Conservation (phyloP, 1,284 basidiomycete genomes). For the Polyporus tsugae region DNA sequence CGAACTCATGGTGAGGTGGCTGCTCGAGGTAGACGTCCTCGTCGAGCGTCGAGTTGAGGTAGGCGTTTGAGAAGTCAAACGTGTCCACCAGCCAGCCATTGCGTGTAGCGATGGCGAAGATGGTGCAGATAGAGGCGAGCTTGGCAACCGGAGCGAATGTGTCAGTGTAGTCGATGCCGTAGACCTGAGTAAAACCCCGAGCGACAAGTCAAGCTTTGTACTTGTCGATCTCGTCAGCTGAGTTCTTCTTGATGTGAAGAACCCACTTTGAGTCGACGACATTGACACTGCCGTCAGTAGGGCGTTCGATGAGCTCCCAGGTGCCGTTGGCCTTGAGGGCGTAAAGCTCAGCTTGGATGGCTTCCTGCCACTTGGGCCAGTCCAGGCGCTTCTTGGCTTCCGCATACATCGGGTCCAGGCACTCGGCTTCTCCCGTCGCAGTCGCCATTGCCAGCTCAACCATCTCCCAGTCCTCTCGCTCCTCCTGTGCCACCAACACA, state of each 20-base stretch:
- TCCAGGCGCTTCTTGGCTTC: conserved; percentile 37
- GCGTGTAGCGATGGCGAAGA: conserved; percentile 45
- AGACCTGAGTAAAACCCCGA: conserved; percentile 50
- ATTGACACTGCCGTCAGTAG: too few species aligned
- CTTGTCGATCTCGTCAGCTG: too few species aligned
- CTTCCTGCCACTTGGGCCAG: conserved; percentile 30
- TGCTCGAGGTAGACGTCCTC: conserved; percentile 45
- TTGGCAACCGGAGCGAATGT: conserved; percentile 44
- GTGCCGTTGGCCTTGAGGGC: too few species aligned
- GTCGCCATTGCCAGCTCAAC: conserved; percentile 25
- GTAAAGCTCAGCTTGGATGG: too few species aligned
- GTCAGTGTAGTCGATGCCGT: conserved; percentile 48
- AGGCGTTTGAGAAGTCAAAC: conserved; percentile 53
- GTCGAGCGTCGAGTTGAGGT: conserved; percentile 46
- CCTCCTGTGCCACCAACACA: too few species aligned
- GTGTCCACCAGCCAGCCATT: conserved; percentile 44
- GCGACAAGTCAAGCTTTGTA: too few species aligned
- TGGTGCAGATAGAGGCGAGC: conserved; percentile 37
- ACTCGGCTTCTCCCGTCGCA: conserved; percentile 25
- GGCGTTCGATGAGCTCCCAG: too few species aligned
- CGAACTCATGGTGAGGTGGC: conserved; percentile 38
- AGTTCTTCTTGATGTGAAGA: too few species aligned
- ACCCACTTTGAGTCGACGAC: too few species aligned
- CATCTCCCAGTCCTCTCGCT: conserved; percentile 14
- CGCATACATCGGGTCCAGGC: conserved; percentile 27